Evolutionary conservation across 1,139 yeast species (phyloP).

Genomic region (Geotrichum europaeum): DNA sequence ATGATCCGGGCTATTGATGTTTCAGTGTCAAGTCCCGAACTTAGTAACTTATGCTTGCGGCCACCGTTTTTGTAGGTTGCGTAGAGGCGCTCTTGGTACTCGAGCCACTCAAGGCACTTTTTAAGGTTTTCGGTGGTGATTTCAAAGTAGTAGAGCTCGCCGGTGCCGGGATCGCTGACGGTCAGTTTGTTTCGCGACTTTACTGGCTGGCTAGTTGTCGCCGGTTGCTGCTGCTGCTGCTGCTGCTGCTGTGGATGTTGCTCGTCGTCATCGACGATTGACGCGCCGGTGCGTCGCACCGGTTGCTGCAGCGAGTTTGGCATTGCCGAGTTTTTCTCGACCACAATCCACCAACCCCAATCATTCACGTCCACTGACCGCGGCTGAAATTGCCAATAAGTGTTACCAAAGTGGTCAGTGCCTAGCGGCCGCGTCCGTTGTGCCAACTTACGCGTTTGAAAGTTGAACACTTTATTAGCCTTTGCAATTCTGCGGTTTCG

Average conservation of each 20-base stretch:
- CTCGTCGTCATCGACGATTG: background rate
- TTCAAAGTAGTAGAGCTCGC: conserved; percentile 10
- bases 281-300: background rate
- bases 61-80: conserved; percentile 1
- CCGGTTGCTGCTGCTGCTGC: background rate
- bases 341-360: conserved; percentile 17
- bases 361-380: conserved; percentile 26
- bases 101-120: conserved; percentile 5
- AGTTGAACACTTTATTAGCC: conserved; percentile 28
- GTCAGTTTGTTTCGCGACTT: background rate
- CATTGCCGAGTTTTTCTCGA: conserved; percentile 12
- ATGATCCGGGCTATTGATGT: background rate
- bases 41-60: conserved; percentile 4
- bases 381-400: conserved; percentile 37
- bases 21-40: conserved; percentile 7
- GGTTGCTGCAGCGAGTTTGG: conserved; percentile 9
- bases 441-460: conserved; percentile 27
- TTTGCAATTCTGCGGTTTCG: conserved; percentile 24
- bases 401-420: conserved; percentile 33
- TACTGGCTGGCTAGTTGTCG: background rate
- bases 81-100: conserved; percentile 11
- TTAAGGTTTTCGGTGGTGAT: conserved; percentile 1
- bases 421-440: conserved; percentile 35
- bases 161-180: conserved; percentile 9
- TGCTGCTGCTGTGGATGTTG: background rate